Percentiles rank a stretch among this genome's conserved stretches.
Evolutionary conservation across 73 alveolate genomes (phyloP).

Genomic region (Uronychia setigera): DNA sequence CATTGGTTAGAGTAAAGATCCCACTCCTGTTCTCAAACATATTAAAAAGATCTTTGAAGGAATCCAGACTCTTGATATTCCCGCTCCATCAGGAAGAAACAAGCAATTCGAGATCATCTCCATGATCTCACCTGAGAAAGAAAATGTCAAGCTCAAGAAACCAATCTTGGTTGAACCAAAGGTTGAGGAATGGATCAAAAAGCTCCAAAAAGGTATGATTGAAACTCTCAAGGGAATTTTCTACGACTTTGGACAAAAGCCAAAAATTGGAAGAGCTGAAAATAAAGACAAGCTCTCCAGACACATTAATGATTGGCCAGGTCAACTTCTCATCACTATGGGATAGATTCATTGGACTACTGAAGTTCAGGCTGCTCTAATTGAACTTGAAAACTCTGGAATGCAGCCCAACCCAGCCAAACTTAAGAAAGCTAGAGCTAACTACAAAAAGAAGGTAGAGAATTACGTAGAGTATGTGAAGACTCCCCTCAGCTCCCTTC

Average conservation of each 20-base stretch:
- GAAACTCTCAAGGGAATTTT: slow-evolving; percentile 81
- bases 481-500: slow-evolving; percentile 39
- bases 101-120: slow-evolving; percentile 88
- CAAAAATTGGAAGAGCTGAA: slow-evolving; percentile 26
- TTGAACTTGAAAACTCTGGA: slow-evolving; percentile 61
- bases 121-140: slow-evolving; percentile 95
- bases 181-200: slow-evolving; percentile 96
- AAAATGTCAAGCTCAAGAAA: slow-evolving; percentile 79
- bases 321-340: slow-evolving; percentile 77
- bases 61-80: slow-evolving; percentile 74
- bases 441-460: slow-evolving; percentile 68
- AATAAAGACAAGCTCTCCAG: slow-evolving; percentile 59
- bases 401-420: slow-evolving; percentile 51
- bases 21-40: slow-evolving; percentile 96
- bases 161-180: slow-evolving; percentile 91
- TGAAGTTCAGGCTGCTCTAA: slow-evolving; percentile 68
- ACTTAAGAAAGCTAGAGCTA: slow-evolving; percentile 50
- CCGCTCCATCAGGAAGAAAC: slow-evolving; percentile 27
- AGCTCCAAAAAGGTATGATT: slow-evolving; percentile 91
- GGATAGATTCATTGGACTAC: slow-evolving; percentile 86
- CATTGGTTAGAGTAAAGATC: slow-evolving; percentile 97
- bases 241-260: slow-evolving; percentile 45
- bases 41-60: slow-evolving; percentile 99
- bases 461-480: slow-evolving; percentile 55
- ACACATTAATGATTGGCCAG: slow-evolving; percentile 60